Conservation (phyloP, 345 rosid species). For the Ricinus communis region DNA sequence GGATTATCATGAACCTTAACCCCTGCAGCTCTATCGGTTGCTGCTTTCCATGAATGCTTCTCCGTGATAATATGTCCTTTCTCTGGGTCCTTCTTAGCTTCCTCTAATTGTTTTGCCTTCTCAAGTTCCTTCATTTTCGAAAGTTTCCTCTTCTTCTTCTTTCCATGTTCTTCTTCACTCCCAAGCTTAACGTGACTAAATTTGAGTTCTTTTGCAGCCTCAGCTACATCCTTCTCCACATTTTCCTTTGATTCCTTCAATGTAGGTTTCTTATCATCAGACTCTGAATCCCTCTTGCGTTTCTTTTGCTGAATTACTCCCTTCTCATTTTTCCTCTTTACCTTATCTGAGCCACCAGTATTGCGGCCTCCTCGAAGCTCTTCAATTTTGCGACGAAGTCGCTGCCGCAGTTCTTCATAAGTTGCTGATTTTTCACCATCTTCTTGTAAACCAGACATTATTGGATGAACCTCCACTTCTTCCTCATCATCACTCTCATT, state of each 20-base stretch:
- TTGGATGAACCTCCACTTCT: constrained; percentile 37
- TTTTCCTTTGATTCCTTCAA: constrained; percentile 35
- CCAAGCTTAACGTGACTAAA: constrained; percentile 73
- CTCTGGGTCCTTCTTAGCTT: constrained; percentile 71
- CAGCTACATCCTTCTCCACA: constrained; percentile 55
- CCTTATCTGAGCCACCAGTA: constrained; percentile 27
- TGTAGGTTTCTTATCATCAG: constrained; percentile 35
- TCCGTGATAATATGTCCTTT: constrained; percentile 58
- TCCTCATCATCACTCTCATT: constrained; percentile 46
- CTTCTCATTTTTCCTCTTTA: constrained; percentile 31
- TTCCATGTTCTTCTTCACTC: constrained; percentile 49
- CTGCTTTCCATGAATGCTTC: constrained; percentile 77
- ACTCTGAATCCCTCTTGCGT: constrained; percentile 56
- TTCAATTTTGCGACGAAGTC: constrained; percentile 63
- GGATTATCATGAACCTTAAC: constrained; percentile 85
- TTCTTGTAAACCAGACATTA: too few relatives aligned
- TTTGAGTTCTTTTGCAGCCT: constrained; percentile 75
- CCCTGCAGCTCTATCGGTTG: constrained; percentile 76
- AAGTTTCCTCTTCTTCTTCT: constrained; percentile 54
- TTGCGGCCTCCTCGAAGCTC: constrained; percentile 64
- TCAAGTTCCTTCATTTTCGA: constrained; percentile 72
- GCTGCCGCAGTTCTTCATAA: constrained; percentile 74
- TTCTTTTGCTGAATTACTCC: constrained; percentile 43
- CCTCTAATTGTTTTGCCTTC: constrained; percentile 58
- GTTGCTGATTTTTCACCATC: constrained; percentile 46